Evolutionary conservation across 2,329 filamentous ascomycete genomes (phyloP), one percentile per base, ranked within the genome.

Genomic region (Dothistroma pini): DNA sequence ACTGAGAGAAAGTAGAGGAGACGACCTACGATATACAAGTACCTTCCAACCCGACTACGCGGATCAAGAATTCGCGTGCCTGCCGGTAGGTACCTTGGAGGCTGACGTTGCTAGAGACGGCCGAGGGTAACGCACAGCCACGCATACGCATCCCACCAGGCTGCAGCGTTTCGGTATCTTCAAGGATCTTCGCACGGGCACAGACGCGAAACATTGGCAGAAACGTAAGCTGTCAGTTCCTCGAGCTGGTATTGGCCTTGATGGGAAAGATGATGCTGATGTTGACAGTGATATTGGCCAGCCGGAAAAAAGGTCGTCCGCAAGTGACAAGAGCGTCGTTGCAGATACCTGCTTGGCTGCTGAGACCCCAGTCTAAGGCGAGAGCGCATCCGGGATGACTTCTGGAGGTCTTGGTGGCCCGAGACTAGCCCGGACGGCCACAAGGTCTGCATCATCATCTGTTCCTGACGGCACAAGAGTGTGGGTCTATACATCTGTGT

Each of bases 11-110:
- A n/a, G n/a, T 38, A 16, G 1, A 44, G 41, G 41, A 44, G 41
- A 44, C 41, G 14, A 4, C 14, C 22, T n/a, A 11, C 35, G 51
- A 53, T 53, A 35, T 53, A 31, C 51, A 35, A 53, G 4, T 35
- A 16, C 51, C 31, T 53, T 5, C 51, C 29, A 53, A 6, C 19
- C 21, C 19, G 10, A 32, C 31, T 16, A 21, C 31, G 12, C 3
- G 51, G 34, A 35, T 19, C 38, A 32, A 56, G 44, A 55, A 56
- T 56, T 31, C 41, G 38, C 35, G 29, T 56, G 41, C 54, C 54
- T 56, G 25, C 41, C 25, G n/a, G 41, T 19, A n/a, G n/a, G 41
- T 19, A n/a, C 9, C 41, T 19, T 49, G 44, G 41, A 41, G 21
- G 16, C 53, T 55, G 31, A 55, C 54, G 54, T 14, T 32, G 38